Base-by-base conservation (phyloP, 1,284 basidiomycete genomes). In the Microbotryum lychnidis-dioicae region DNA sequence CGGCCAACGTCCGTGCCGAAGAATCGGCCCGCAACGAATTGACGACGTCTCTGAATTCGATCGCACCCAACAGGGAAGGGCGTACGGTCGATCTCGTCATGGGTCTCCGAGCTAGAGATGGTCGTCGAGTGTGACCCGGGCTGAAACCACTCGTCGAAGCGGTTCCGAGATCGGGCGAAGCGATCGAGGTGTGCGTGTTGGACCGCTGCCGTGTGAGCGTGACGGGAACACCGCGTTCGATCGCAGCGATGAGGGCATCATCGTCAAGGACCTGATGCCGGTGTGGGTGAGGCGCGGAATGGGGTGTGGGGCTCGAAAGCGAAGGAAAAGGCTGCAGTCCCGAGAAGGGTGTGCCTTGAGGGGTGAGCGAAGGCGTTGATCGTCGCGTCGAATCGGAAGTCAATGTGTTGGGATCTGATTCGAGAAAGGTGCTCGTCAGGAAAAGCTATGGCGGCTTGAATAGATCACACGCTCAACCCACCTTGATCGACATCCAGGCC, bases 21-120 rank as follows among this genome's bases (percentile, higher is more conserved):
- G 67, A 73, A 33, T 79, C 77, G 20, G 80, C 79, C 60, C 84
- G 82, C 10, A 97, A 79, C 0, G 86, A 87, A 20, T 87, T 81
- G 18, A 97, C 87, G 18, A 96, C 87, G 63, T 92, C 86, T 31
- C 90, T 81, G 75, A 97, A 97, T 74, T 97, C 93, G 57, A 97
- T 83, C 0, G 93, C 92, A 10, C 92, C 89, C 3, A 96, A 82
- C 2, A 97, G 81, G 7, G 91, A 94, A 4, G 68, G 66, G 2
- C 71, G 65, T 7, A 65, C 63, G 25, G 29, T 55, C 48, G 55
- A 58, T 7, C 45, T 49, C 25, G 31, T 47, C 20, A 50, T 54
- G 16, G 54, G 37, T 18, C 20, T 51, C 10, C 53, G 56, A 7
- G 63, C 55, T 12, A 56, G 59, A 5, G 55, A 57, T 8, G 50